These are phyloP conservation scores for Pythium brassicae DNA, from an alignment of 352 stramenopile species.

Conservation along the genomic window DNA sequence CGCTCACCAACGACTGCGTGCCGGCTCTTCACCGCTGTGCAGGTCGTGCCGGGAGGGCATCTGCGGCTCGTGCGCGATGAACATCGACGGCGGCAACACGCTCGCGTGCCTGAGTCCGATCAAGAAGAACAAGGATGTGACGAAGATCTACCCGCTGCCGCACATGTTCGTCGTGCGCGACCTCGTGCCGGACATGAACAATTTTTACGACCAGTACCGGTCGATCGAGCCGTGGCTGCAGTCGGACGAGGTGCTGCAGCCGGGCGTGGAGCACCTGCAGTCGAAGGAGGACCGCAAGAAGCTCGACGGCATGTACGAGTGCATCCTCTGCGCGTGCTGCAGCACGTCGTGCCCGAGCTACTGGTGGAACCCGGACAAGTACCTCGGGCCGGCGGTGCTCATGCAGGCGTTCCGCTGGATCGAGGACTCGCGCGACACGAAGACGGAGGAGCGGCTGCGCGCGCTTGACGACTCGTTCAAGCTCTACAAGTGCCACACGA, in stretches of 20 bases:
- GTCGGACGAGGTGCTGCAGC: constrained; percentile 84
- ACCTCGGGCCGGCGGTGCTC: constrained; percentile 90
- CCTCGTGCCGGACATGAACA: constrained; percentile 99
- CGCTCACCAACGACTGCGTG: too few species aligned
- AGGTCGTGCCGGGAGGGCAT: constrained; percentile 98
- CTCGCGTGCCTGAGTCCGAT: constrained; percentile 98
- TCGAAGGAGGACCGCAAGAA: constrained; percentile 98
- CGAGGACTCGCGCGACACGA: constrained; percentile 97
- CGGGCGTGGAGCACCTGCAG: constrained; percentile 86
- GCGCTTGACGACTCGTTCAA: constrained; percentile 98
- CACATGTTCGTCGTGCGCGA: constrained; percentile 99
- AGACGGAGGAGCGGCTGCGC: constrained; percentile 94
- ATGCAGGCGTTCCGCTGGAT: constrained; percentile 98
- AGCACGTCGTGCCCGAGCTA: constrained; percentile 98
- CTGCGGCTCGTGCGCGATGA: constrained; percentile 99
- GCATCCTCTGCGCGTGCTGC: constrained; percentile 99
- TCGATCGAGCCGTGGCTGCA: constrained; percentile 99
- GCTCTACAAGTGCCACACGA: constrained; percentile 99
- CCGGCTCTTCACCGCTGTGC: neutral
- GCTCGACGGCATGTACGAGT: constrained; percentile 99
- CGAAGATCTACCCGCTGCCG: constrained; percentile 98
- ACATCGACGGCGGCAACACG: constrained; percentile 99
- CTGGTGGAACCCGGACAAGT: constrained; percentile 99
- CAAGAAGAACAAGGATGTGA: constrained; percentile 90
- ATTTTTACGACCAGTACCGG: constrained; percentile 98